phyloP scores from a whole-genome alignment of 2,329 filamentous ascomycete species.

The Dothideomycetes sp. region DNA sequence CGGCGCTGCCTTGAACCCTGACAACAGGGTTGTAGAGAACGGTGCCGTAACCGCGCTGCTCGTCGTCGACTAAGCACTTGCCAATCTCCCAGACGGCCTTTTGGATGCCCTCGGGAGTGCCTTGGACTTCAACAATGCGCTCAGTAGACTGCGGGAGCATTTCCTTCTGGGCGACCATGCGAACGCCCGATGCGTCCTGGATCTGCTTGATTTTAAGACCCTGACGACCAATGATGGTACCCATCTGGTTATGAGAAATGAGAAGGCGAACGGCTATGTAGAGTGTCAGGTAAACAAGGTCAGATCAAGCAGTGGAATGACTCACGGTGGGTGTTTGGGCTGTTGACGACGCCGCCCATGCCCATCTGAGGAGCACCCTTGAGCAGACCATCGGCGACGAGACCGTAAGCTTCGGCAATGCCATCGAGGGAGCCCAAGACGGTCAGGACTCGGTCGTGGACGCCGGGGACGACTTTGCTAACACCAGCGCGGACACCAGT shows the following conservation, averaged over 20 bases:
- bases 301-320: slow-evolving; percentile 14
- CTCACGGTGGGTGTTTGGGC: slow-evolving; percentile 90
- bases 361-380: slow-evolving; percentile 92
- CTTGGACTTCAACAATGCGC: slow-evolving; percentile 93
- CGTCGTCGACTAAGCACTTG: slow-evolving; percentile 96
- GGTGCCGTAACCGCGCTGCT: slow-evolving; percentile 92
- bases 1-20: slow-evolving; percentile 59
- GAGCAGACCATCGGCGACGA: slow-evolving; percentile 81
- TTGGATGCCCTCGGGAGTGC: slow-evolving; percentile 88
- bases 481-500: slow-evolving; percentile 97
- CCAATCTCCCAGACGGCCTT: slow-evolving; percentile 97
- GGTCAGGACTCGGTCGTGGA: slow-evolving; percentile 92
- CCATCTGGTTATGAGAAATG: slow-evolving; percentile 99
- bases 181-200: slow-evolving; percentile 89
- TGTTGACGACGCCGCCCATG: slow-evolving; percentile 83
- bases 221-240: slow-evolving; percentile 93
- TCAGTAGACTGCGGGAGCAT: slow-evolving; percentile 99
- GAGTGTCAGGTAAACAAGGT: slow-evolving; percentile 13
- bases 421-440: slow-evolving; percentile 84
- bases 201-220: slow-evolving; percentile 99
- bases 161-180: slow-evolving; percentile 99
- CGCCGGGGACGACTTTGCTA: slow-evolving; percentile 95
- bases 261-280: slow-evolving; percentile 80
- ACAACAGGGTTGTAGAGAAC: slow-evolving; percentile 96
- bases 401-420: slow-evolving; percentile 83